phyloP scores from a whole-genome alignment of 2,329 filamentous ascomycete species.

The Aspergillus vadensis region DNA sequence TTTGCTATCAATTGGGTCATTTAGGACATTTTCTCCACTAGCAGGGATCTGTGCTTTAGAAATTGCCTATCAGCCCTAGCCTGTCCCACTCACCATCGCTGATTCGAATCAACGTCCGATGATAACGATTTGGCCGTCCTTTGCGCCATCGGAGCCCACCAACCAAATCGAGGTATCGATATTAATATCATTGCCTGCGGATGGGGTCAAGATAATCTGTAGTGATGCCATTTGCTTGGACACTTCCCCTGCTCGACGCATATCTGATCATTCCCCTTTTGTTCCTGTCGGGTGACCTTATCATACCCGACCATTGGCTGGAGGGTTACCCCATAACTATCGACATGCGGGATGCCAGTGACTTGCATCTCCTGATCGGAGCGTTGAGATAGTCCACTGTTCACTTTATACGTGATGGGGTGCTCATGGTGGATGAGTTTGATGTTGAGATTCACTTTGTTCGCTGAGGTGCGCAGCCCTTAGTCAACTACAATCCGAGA shows the following conservation, averaged over 20 bases:
- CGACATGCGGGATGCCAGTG: not conserved
- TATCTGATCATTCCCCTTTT: no score
- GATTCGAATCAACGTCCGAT: not conserved
- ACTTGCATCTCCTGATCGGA: not conserved
- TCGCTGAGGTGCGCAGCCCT: no score
- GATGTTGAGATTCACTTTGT: not conserved
- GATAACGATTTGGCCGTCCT: not conserved
- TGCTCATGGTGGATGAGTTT: not conserved
- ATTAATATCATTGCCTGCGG: not conserved
- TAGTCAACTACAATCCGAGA: not conserved
- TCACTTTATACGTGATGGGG: not conserved
- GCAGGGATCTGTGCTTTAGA: not conserved
- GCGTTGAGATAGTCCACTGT: not conserved
- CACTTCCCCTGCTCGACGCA: no score
- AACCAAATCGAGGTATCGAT: not conserved
- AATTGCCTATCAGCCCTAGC: not conserved
- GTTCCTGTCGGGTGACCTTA: not conserved
- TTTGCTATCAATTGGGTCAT: not conserved
- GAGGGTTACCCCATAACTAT: not conserved
- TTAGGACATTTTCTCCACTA: not conserved
- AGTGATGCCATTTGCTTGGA: conserved; percentile 5
- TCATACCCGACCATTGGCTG: not conserved
- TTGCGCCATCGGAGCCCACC: conserved; percentile 5
- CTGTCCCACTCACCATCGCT: not conserved
- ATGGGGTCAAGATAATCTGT: not conserved